A percentile compares a stretch with the other conserved stretches of the same genome.
These are phyloP conservation scores for Xylariaceae sp. DNA, from an alignment of 2,329 filamentous ascomycete species.

Conservation along the genomic window DNA sequence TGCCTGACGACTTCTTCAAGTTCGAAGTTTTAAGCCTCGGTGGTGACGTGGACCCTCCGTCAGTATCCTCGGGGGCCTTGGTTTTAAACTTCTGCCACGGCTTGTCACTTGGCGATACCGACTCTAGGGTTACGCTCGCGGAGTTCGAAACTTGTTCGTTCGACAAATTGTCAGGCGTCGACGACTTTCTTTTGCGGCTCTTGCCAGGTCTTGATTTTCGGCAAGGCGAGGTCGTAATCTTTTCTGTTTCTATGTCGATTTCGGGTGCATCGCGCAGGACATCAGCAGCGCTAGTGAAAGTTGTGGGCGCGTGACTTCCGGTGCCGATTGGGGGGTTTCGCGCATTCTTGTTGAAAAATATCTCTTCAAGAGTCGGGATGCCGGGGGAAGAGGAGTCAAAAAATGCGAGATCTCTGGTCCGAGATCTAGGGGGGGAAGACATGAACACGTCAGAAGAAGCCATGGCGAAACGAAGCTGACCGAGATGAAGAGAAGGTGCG, in stretches of 20 bases:
- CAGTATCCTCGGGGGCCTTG: conserved; percentile 9
- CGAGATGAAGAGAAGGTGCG: conserved; percentile 31
- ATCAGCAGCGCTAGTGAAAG: conserved; percentile 40
- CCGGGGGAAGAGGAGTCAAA: conserved; percentile 48
- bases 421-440: conserved; percentile 27
- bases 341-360: conserved; percentile 35
- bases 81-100: conserved; percentile 34
- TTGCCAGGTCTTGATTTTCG: conserved; percentile 16
- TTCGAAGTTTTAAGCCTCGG: neutral
- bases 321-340: conserved; percentile 31
- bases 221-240: conserved; percentile 22
- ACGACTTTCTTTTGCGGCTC: conserved; percentile 11
- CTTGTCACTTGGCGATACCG: conserved; percentile 27
- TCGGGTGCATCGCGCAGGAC: conserved; percentile 33
- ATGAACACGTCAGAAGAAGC: conserved; percentile 28
- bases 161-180: conserved; percentile 2
- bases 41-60: neutral
- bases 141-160: conserved; percentile 11
- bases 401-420: conserved; percentile 23
- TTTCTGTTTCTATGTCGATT: conserved; percentile 27
- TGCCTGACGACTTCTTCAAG: conserved; percentile 4
- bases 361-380: conserved; percentile 47
- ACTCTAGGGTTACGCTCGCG: conserved; percentile 18
- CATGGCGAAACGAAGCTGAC: conserved; percentile 27
- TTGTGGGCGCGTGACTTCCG: conserved; percentile 32